These are phyloP conservation scores for Orbilia quercus DNA, from an alignment of 2,329 filamentous ascomycete species.

Conservation along the genomic window DNA sequence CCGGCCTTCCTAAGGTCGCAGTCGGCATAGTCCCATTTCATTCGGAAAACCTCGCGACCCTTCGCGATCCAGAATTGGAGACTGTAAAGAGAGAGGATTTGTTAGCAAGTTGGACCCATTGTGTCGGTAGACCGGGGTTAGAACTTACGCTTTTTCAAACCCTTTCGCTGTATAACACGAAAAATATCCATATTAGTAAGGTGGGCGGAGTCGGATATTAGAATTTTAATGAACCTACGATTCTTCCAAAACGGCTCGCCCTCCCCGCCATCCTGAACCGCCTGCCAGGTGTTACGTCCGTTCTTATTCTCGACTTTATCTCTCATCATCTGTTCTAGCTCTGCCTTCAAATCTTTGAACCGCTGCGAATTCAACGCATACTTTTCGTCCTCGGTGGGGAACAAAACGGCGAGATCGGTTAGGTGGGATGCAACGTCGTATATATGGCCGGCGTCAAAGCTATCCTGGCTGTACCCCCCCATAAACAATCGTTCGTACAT, in stretches of 20 bases:
- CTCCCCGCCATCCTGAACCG: conserved; percentile 66
- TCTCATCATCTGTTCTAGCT: conserved; percentile 62
- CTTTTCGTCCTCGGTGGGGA: conserved; percentile 56
- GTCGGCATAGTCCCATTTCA: conserved; percentile 60
- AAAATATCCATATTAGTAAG: neutral
- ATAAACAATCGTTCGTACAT: conserved; percentile 67
- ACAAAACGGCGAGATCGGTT: conserved; percentile 56
- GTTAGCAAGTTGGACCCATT: too few species aligned
- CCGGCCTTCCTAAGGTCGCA: conserved; percentile 50
- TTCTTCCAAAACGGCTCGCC: conserved; percentile 70
- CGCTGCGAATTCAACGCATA: conserved; percentile 58
- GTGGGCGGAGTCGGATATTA: neutral
- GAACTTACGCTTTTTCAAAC: conserved; percentile 58
- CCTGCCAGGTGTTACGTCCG: conserved; percentile 69
- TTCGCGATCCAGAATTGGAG: conserved; percentile 59
- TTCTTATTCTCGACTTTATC: conserved; percentile 59
- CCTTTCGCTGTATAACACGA: conserved; percentile 41
- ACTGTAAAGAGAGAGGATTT: conserved; percentile 24
- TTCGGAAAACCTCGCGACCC: conserved; percentile 57
- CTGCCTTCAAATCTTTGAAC: conserved; percentile 48
- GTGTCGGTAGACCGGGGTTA: neutral
- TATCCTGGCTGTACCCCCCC: conserved; percentile 58
- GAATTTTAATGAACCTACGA: conserved; percentile 58
- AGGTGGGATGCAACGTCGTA: conserved; percentile 61
- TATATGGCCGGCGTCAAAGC: conserved; percentile 64